Evolutionary conservation across 192 early-diverging fungal species (phyloP).

Genomic region (Coemansia sp.): DNA sequence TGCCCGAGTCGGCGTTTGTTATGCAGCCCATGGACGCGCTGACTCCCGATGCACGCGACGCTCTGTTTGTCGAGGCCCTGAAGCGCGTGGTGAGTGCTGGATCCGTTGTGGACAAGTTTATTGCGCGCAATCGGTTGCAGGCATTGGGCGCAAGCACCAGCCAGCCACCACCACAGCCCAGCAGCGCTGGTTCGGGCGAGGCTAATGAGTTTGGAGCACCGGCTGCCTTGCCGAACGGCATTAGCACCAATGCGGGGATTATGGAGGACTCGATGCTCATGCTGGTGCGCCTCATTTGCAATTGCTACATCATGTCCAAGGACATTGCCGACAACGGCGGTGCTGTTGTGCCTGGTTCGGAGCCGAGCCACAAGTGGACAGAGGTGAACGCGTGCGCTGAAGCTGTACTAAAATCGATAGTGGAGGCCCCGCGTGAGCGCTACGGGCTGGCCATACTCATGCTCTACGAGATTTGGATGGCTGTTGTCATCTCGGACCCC

Average conservation of each 20-base stretch:
- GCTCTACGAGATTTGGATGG: slow-evolving; percentile 51
- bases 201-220: not conserved
- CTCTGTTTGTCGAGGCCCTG: slow-evolving; percentile 20
- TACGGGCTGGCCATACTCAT: slow-evolving; percentile 34
- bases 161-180: not conserved
- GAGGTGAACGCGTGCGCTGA: slow-evolving; percentile 29
- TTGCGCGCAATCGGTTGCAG: slow-evolving; percentile 24
- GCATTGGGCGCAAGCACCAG: not conserved
- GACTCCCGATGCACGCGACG: slow-evolving; percentile 8
- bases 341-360: not conserved
- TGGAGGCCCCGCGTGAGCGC: slow-evolving; percentile 19
- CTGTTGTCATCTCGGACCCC: slow-evolving; percentile 34
- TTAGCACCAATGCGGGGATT: slow-evolving; percentile 38
- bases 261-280: slow-evolving; percentile 46
- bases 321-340: not conserved
- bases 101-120: slow-evolving; percentile 18
- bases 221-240: slow-evolving; percentile 18
- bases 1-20: slow-evolving; percentile 9
- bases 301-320: slow-evolving; percentile 28
- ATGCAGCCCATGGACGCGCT: slow-evolving; percentile 12
- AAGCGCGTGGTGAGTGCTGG: slow-evolving; percentile 17
- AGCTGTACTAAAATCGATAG: slow-evolving; percentile 23
- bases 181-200: not conserved
- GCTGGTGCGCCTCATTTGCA: slow-evolving; percentile 43
- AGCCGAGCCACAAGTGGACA: not conserved